Conservation (phyloP, 139 green algal species). For the Coelastrella sp. region DNA sequence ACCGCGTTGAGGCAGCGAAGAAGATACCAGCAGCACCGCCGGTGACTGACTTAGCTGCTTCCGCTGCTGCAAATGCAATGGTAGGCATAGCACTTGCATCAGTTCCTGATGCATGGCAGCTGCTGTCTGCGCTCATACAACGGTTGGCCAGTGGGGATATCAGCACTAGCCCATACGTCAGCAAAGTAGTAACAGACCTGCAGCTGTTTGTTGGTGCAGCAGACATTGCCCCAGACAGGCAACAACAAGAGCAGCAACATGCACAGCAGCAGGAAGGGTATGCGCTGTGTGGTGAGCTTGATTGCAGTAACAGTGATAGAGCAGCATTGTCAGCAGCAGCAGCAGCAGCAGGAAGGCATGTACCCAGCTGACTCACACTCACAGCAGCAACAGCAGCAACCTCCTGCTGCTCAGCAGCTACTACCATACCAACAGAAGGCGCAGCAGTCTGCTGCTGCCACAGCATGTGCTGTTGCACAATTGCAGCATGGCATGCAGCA, state of each 20-base stretch:
- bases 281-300: background rate
- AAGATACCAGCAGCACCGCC: background rate
- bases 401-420: background rate
- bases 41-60: background rate
- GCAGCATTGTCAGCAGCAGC: background rate
- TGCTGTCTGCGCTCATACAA: background rate
- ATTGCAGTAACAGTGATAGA: background rate
- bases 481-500: background rate
- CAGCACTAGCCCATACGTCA: background rate
- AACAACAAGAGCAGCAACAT: background rate
- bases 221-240: background rate
- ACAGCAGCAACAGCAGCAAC: background rate
- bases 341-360: background rate
- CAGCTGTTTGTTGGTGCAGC: background rate
- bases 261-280: background rate
- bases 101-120: background rate
- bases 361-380: background rate
- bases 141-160: background rate
- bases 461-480: background rate
- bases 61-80: background rate
- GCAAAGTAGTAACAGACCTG: background rate
- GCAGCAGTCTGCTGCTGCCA: background rate
- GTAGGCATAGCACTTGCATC: background rate
- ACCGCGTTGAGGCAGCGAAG: background rate
- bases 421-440: background rate